Percentiles rank a stretch among this genome's conserved stretches.
Conservation (phyloP, 257 asterid genomes). For the Salvia hispanica region DNA sequence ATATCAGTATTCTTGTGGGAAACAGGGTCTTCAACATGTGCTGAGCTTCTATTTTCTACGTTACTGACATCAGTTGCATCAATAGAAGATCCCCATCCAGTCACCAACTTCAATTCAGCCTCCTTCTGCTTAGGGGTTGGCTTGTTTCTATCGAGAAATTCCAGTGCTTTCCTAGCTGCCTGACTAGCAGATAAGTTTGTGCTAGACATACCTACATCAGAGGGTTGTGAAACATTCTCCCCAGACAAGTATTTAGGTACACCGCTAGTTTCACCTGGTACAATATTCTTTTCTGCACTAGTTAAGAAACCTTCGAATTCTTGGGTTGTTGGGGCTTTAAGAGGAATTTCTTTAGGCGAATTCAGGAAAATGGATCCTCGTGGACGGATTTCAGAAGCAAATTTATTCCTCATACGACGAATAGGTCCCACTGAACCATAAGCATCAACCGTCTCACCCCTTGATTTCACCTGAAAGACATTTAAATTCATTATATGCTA, state of each 20-base stretch:
- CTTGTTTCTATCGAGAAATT: constrained; percentile 66
- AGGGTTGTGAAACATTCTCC: constrained; percentile 33
- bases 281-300: constrained; percentile 40
- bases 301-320: constrained; percentile 49
- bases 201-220: constrained; percentile 38
- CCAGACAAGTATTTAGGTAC: constrained; percentile 45
- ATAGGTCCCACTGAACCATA: constrained; percentile 88
- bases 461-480: constrained; percentile 56
- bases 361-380: constrained; percentile 62
- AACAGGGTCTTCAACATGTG: constrained; percentile 41
- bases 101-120: constrained; percentile 65
- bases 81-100: constrained; percentile 54
- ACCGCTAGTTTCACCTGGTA: constrained; percentile 56
- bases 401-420: constrained; percentile 61
- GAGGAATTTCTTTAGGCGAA: constrained; percentile 48
- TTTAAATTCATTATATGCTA: constrained; percentile 7
- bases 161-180: constrained; percentile 57
- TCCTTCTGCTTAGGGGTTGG: constrained; percentile 81
- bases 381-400: constrained; percentile 70
- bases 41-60: constrained; percentile 39
- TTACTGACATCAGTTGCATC: constrained; percentile 36
- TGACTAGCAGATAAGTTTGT: constrained; percentile 39
- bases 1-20: constrained; percentile 38
- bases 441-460: constrained; percentile 48
- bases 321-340: constrained; percentile 38